These are phyloP conservation scores for Diplodia seriata DNA, from an alignment of 2,329 filamentous ascomycete genomes.

Conservation along the genomic window DNA sequence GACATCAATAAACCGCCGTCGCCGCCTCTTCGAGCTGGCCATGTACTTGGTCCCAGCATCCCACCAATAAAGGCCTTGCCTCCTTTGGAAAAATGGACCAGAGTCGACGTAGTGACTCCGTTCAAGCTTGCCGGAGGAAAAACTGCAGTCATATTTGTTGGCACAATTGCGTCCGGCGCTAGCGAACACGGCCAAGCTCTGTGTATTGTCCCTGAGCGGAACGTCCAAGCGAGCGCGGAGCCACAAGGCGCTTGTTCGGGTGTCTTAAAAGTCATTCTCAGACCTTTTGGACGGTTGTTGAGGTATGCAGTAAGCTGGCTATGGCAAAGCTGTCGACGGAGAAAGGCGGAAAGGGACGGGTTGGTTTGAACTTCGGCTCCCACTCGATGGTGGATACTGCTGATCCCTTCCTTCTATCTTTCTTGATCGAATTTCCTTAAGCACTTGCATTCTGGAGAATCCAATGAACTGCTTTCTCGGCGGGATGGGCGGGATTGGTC, in stretches of 20 bases:
- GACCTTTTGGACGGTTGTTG: not conserved
- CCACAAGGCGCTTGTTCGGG: not conserved
- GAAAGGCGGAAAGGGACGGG: not conserved
- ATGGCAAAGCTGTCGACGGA: not conserved
- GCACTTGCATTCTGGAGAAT: not conserved
- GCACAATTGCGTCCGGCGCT: not conserved
- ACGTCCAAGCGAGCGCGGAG: not conserved
- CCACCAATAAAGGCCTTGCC: not conserved
- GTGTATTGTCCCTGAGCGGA: constrained; percentile 1
- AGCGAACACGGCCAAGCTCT: not conserved
- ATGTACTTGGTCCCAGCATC: not conserved
- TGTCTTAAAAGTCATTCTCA: not conserved
- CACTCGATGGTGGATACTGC: no score
- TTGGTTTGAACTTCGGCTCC: not conserved
- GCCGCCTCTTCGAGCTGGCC: not conserved
- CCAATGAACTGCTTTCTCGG: constrained; percentile 5
- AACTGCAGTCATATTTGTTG: constrained; percentile 5
- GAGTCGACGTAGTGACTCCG: constrained; percentile 11
- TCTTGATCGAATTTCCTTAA: not conserved
- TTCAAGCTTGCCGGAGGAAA: constrained; percentile 3
- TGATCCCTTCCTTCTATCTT: not conserved
- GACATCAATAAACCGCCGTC: not conserved
- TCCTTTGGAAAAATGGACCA: constrained; percentile 5
- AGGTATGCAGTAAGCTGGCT: not conserved
- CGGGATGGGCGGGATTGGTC: constrained; percentile 12